These are phyloP conservation scores for Pilatotrama ljubarskyi DNA, from an alignment of 768 basidiomycete genomes.

Conservation along the genomic window DNA sequence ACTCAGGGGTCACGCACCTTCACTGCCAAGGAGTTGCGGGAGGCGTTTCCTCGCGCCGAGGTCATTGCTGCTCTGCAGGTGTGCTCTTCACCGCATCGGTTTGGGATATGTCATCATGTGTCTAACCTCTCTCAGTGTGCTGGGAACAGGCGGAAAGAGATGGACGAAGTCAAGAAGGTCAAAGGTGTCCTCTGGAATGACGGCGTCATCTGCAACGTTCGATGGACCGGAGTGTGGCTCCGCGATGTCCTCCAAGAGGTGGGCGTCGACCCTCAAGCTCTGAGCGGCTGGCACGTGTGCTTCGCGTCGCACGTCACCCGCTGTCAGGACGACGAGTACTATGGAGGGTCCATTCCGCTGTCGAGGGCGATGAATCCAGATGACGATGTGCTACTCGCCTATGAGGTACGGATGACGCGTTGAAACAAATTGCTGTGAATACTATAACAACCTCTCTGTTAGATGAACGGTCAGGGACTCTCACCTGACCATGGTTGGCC, in stretches of 20 bases:
- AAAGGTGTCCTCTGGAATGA: constrained; percentile 40
- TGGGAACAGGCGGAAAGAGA: constrained; percentile 30
- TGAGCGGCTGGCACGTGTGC: constrained; percentile 15
- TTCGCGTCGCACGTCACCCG: constrained; percentile 22
- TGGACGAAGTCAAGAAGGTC: constrained; percentile 24
- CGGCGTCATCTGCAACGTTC: constrained; percentile 69
- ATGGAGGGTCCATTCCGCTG: constrained; percentile 21
- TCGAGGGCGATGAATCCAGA: constrained; percentile 17
- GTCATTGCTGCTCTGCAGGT: constrained; percentile 32
- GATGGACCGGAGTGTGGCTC: constrained; percentile 63
- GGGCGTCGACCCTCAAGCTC: not conserved
- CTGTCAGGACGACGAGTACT: constrained; percentile 24
- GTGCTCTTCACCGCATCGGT: not conserved
- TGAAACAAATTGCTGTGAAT: too few relatives aligned
- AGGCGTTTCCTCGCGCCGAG: constrained; percentile 39
- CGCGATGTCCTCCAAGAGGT: constrained; percentile 48
- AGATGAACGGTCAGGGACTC: constrained; percentile 68
- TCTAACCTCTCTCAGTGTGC: constrained; percentile 25
- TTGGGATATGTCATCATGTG: not conserved
- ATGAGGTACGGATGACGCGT: constrained; percentile 31
- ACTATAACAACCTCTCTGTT: too few relatives aligned
- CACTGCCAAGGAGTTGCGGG: constrained; percentile 42
- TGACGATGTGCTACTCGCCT: constrained; percentile 19
- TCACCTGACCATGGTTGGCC: constrained; percentile 65
- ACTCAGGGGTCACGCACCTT: constrained; percentile 35